phyloP scores from a whole-genome alignment of 2,329 filamentous ascomycete species.

The Pleoardoris graminearum region DNA sequence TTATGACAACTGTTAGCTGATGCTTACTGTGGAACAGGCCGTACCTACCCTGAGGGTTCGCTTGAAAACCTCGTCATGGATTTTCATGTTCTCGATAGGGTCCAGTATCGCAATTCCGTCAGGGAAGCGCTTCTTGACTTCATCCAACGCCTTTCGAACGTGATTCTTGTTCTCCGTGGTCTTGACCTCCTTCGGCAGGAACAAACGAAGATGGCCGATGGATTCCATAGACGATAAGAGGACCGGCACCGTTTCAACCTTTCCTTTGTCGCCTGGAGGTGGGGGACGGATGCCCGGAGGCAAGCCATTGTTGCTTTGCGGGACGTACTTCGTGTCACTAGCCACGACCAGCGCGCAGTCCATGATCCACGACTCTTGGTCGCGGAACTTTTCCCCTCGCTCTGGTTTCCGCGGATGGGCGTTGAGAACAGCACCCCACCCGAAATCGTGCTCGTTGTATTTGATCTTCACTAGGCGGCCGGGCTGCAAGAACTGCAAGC shows the following conservation, averaged over 20 bases:
- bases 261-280: slow-evolving; percentile 64
- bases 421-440: slow-evolving; percentile 89
- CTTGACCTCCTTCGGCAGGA: slow-evolving; percentile 77
- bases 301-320: slow-evolving; percentile 67
- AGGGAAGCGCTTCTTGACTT: slow-evolving; percentile 85
- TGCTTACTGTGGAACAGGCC: background rate
- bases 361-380: slow-evolving; percentile 78
- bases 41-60: slow-evolving; percentile 69
- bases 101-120: slow-evolving; percentile 89
- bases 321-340: slow-evolving; percentile 55
- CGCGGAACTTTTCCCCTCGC: slow-evolving; percentile 68
- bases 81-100: slow-evolving; percentile 94
- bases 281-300: slow-evolving; percentile 65
- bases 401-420: slow-evolving; percentile 66
- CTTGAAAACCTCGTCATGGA: slow-evolving; percentile 90
- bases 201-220: slow-evolving; percentile 81
- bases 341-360: slow-evolving; percentile 76
- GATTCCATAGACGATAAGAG: slow-evolving; percentile 82
- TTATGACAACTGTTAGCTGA: slow-evolving; percentile 45
- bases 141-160: slow-evolving; percentile 69
- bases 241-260: slow-evolving; percentile 83
- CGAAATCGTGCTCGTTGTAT: slow-evolving; percentile 79
- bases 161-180: slow-evolving; percentile 69
- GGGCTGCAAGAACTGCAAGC: slow-evolving; percentile 78
- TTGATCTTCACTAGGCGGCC: slow-evolving; percentile 89